Conservation (phyloP, 805 yeast genomes). For the Diddensiella transvaalensis region DNA sequence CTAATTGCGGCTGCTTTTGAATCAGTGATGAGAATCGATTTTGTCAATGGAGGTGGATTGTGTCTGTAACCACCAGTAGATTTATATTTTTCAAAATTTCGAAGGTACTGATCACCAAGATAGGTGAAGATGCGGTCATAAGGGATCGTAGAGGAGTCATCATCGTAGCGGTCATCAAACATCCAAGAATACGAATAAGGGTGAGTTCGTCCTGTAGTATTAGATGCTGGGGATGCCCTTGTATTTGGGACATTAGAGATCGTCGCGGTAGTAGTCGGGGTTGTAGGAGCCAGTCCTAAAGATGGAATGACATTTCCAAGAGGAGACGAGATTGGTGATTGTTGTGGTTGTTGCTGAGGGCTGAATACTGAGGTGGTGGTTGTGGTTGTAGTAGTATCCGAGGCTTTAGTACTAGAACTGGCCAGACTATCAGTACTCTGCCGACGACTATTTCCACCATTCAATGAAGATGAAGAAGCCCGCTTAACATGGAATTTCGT, state of each 20-base stretch:
- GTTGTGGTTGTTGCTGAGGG: background rate
- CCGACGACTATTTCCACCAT: too few relatives aligned
- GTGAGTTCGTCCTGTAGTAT: background rate
- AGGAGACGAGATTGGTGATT: background rate
- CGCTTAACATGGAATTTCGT: conserved; percentile 34
- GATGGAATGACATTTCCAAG: background rate
- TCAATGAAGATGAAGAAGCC: conserved; percentile 11
- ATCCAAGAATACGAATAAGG: conserved; percentile 27
- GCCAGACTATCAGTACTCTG: too few relatives aligned
- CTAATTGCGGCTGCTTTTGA: conserved; percentile 2
- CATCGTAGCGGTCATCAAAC: conserved; percentile 26
- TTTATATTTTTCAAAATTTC: conserved; percentile 1
- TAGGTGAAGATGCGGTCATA: conserved; percentile 27
- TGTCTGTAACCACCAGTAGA: background rate
- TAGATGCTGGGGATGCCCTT: background rate
- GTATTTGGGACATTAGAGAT: background rate
- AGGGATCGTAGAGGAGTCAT: conserved; percentile 24
- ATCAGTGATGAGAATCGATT: conserved; percentile 7
- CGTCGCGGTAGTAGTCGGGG: background rate
- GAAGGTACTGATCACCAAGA: conserved; percentile 12
- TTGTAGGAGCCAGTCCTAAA: background rate
- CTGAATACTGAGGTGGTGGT: background rate
- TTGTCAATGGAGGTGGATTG: conserved; percentile 10
- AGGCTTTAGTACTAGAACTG: background rate
- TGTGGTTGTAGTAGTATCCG: background rate